Base-by-base conservation (phyloP, 108 stramenopile species). In the Cyclostephanos tholiformis region DNA sequence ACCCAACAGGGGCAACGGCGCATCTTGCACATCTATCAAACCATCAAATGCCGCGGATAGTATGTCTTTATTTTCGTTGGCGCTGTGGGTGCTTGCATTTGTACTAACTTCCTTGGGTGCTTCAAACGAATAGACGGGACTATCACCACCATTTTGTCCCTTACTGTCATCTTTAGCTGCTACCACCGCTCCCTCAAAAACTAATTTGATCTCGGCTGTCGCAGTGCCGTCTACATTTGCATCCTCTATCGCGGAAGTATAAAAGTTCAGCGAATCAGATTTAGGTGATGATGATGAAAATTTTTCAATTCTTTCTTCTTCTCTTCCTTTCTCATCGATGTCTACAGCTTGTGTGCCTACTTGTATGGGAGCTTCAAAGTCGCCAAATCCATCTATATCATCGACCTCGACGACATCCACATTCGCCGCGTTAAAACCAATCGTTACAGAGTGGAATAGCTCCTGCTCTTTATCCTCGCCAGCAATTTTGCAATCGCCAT, bases 21-120 rank as follows among this genome's bases (percentile, higher is more conserved):
- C 56, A 73, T 80, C 79, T 49, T 80, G 67, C 39, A 80, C 79
- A 46, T 80, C 79, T 1, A 50, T 39, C 50, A 80, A 58, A 51
- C 30, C 68, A 36, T 67, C 79, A 73, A 80, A 80, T 26, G 79
- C 79, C n/a, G 61, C 43, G 57, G 57, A 58, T 7, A 58, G 12
- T 16, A 46, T 46, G 30, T 58, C 30, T 27, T 58, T 17, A 5
- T 58, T 27, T 32, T 58, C 30, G 13, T 14, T 32, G 10, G 14
- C 17, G 30, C 57, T 58, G 27, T 58, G 27, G 57, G 29, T 58
- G 57, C 17, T 58, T 27, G 57, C 17, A 58, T 4, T 58, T 27
- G 30, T 4, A 5, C 2, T 0, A 30, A 20, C 32, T 16, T 58
- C 57, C 12, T 58, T 58, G 57, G 10, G 17, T 2, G 6, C 27